phyloP scores from a whole-genome alignment of 1,284 basidiomycete genomes.

The Apiotrichum sp. region DNA sequence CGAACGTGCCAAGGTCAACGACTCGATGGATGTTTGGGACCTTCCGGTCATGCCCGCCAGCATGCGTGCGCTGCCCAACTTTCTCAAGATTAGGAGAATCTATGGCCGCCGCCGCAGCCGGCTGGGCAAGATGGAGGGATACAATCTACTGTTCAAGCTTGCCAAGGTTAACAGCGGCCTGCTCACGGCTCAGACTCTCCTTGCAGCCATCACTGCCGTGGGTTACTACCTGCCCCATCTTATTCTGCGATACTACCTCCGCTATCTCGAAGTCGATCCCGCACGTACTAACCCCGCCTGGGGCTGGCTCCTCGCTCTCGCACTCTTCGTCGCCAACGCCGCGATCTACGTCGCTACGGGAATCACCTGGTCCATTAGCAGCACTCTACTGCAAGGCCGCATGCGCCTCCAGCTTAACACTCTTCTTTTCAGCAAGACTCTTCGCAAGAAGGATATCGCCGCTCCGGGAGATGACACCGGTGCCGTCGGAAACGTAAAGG shows the following conservation, averaged over 20 bases:
- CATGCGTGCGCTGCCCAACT: conserved; percentile 54
- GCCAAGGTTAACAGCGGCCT: conserved; percentile 40
- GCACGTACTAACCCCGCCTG: conserved; percentile 49
- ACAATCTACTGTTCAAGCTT: conserved; percentile 42
- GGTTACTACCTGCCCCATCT: conserved; percentile 73
- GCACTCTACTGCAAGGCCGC: conserved; percentile 47
- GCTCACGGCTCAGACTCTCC: conserved; percentile 48
- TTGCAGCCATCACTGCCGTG: conserved; percentile 60
- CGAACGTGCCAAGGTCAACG: conserved; percentile 65
- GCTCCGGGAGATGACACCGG: conserved; percentile 27
- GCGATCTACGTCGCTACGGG: conserved; percentile 51
- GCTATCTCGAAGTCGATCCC: conserved; percentile 60
- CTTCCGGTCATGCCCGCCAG: conserved; percentile 67
- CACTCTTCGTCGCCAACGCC: conserved; percentile 62
- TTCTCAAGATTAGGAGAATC: conserved; percentile 27
- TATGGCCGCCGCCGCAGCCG: conserved; percentile 36
- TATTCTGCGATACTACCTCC: conserved; percentile 64
- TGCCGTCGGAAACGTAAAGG: conserved; percentile 21
- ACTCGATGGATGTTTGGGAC: conserved; percentile 74
- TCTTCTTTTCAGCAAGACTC: conserved; percentile 78
- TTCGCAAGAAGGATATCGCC: conserved; percentile 78
- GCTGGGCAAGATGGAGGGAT: conserved; percentile 34
- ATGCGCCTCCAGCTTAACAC: conserved; percentile 77
- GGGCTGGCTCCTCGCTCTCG: conserved; percentile 51
- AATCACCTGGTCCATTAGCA: conserved; percentile 42